These are phyloP conservation scores for Amanita pseudoporphyria DNA, from an alignment of 768 basidiomycete genomes.

Conservation along the genomic window DNA sequence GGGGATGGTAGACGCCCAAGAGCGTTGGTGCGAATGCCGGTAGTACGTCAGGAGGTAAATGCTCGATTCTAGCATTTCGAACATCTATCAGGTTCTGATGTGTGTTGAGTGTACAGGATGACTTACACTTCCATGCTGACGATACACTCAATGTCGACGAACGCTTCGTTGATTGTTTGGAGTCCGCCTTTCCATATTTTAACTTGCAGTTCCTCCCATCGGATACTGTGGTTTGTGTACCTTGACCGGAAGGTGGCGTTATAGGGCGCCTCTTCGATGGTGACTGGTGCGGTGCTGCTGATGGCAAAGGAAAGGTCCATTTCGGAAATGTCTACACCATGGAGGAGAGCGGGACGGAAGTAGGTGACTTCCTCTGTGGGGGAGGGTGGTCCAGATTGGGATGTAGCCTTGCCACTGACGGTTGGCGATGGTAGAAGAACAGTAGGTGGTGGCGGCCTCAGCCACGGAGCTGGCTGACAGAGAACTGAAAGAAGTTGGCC, in stretches of 20 bases:
- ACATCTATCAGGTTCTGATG: neutral
- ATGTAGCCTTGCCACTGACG: conserved; percentile 11
- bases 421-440: conserved; percentile 22
- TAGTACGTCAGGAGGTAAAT: conserved; percentile 52
- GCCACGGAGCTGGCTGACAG: conserved; percentile 68
- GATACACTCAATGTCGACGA: conserved; percentile 61
- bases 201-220: conserved; percentile 64
- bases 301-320: conserved; percentile 47
- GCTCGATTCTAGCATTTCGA: conserved; percentile 55
- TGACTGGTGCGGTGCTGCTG: conserved; percentile 33
- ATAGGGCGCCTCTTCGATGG: conserved; percentile 16
- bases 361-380: conserved; percentile 24
- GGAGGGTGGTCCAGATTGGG: conserved; percentile 12
- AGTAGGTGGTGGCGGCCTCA: conserved; percentile 30
- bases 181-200: conserved; percentile 72
- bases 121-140: conserved; percentile 77
- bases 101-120: conserved; percentile 2
- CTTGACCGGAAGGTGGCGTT: conserved; percentile 16
- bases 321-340: conserved; percentile 59
- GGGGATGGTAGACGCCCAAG: conserved; percentile 72
- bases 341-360: conserved; percentile 45
- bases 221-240: conserved; percentile 21
- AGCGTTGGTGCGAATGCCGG: conserved; percentile 58
- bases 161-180: conserved; percentile 54
- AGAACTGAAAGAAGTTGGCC: conserved; percentile 64